These are phyloP conservation scores for Coemansia sp. DNA, from an alignment of 192 early-diverging fungal species.

Conservation along the genomic window DNA sequence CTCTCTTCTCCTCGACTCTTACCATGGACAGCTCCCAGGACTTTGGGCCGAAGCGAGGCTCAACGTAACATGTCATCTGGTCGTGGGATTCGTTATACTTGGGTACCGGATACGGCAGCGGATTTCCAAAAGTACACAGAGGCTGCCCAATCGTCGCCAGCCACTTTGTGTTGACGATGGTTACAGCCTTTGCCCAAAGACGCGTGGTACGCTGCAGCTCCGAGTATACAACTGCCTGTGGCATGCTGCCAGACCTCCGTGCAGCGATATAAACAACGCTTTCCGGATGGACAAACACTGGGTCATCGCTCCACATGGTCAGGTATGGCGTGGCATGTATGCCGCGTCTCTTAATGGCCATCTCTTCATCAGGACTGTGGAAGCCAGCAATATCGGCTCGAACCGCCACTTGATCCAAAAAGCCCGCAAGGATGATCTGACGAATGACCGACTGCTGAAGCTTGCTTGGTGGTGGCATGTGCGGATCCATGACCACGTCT, in stretches of 20 bases:
- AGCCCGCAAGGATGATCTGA: constrained; percentile 87
- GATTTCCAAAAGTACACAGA: constrained; percentile 72
- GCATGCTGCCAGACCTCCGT: constrained; percentile 55
- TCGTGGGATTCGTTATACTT: constrained; percentile 66
- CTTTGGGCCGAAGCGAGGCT: constrained; percentile 69
- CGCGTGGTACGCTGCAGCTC: constrained; percentile 66
- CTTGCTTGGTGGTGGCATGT: constrained; percentile 65
- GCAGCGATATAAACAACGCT: constrained; percentile 60
- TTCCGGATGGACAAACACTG: constrained; percentile 74
- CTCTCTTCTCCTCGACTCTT: constrained; percentile 62
- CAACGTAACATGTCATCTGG: constrained; percentile 60
- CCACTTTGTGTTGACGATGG: constrained; percentile 78
- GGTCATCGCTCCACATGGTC: constrained; percentile 74
- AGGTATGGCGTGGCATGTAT: constrained; percentile 60
- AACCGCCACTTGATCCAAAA: constrained; percentile 89
- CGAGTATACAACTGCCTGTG: constrained; percentile 70
- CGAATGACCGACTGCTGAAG: constrained; percentile 75
- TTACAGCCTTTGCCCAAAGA: constrained; percentile 75
- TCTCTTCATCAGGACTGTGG: constrained; percentile 34
- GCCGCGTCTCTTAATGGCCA: constrained; percentile 57
- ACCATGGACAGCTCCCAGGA: constrained; percentile 70
- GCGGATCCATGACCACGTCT: constrained; percentile 62
- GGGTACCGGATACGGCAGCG: constrained; percentile 75
- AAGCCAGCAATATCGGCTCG: constrained; percentile 74
- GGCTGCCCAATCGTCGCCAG: constrained; percentile 72